A percentile compares a stretch with the other conserved stretches of the same genome.
Evolutionary conservation across 108 stramenopile genomes (phyloP).

Genomic region (Nannochloropsis gaditana): DNA sequence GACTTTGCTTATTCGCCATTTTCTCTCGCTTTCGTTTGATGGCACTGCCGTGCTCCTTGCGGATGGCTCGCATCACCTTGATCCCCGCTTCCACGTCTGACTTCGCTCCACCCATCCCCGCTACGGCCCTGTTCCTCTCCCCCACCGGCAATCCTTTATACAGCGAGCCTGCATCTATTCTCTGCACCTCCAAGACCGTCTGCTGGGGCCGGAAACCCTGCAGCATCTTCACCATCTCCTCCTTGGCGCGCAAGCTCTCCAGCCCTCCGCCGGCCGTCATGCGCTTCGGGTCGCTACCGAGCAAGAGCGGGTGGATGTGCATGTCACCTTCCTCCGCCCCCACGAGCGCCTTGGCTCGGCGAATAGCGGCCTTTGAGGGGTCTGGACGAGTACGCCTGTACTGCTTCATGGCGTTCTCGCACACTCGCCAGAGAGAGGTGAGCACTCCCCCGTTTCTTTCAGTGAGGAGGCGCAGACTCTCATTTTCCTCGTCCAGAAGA

Average conservation of each 20-base stretch:
- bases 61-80: not conserved
- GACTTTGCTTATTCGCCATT: not conserved
- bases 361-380: constrained; percentile 53
- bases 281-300: constrained; percentile 30
- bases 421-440: constrained; percentile 27
- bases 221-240: not conserved
- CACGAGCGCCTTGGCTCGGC: constrained; percentile 32
- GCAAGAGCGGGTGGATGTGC: constrained; percentile 29
- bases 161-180: constrained; percentile 54
- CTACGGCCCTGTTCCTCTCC: constrained; percentile 28
- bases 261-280: not conserved
- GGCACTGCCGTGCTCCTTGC: not conserved
- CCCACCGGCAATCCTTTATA: constrained; percentile 26
- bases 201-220: constrained; percentile 83
- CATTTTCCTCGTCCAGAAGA: constrained; percentile 78
- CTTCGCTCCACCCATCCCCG: not conserved
- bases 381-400: constrained; percentile 83
- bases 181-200: constrained; percentile 91
- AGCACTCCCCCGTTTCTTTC: constrained; percentile 46
- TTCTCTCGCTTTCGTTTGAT: not conserved
- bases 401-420: constrained; percentile 79
- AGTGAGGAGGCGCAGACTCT: constrained; percentile 74
- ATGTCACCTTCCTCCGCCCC: not conserved
- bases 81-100: not conserved
- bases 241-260: not conserved